Evolutionary conservation across 768 basidiomycete species (phyloP).

Genomic region (Cubamyces lactineus): DNA sequence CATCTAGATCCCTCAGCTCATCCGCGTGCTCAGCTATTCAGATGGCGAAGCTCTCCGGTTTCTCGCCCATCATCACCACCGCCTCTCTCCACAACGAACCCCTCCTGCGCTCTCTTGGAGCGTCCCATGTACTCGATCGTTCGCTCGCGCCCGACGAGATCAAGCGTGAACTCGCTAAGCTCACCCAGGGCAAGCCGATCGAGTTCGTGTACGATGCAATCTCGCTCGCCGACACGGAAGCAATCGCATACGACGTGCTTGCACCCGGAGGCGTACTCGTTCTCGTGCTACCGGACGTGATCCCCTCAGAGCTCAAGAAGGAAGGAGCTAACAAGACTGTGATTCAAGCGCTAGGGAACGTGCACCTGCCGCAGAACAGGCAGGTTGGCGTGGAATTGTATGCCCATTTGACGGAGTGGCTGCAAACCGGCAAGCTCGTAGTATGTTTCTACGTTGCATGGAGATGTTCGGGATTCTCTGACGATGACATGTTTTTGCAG

Average conservation of each 20-base stretch:
- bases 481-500: background rate
- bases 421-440: conserved; percentile 25
- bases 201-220: conserved; percentile 30
- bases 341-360: conserved; percentile 12
- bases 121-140: conserved; percentile 35
- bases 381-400: conserved; percentile 23
- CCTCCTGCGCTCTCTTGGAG: conserved; percentile 33
- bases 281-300: conserved; percentile 17
- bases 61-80: conserved; percentile 37
- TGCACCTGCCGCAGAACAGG: conserved; percentile 12
- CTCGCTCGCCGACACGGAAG: conserved; percentile 27
- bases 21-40: conserved; percentile 30
- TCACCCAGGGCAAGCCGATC: conserved; percentile 24
- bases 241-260: conserved; percentile 24
- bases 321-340: conserved; percentile 20
- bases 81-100: conserved; percentile 31
- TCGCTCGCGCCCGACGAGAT: conserved; percentile 9
- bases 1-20: background rate
- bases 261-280: conserved; percentile 26
- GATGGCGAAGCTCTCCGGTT: conserved; percentile 35
- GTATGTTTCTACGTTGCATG: conserved; percentile 9
- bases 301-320: conserved; percentile 12
- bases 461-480: too few relatives aligned
- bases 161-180: conserved; percentile 5
- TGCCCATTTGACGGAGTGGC: conserved; percentile 18